Conservation (phyloP, 257 asterid species). For the Primulina eburnea region DNA sequence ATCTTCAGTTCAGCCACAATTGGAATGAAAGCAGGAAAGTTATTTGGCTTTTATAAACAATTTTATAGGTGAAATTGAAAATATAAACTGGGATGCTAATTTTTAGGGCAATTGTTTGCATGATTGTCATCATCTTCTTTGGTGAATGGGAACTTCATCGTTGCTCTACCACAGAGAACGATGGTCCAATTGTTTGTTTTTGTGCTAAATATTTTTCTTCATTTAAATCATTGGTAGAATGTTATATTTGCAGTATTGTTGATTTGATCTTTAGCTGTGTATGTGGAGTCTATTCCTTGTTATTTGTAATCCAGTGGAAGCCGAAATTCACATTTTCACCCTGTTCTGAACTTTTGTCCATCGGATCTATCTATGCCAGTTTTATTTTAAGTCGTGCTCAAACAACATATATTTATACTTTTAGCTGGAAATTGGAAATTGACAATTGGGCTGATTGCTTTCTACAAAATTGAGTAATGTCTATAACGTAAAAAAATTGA, state of each 20-base stretch:
- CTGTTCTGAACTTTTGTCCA: background rate
- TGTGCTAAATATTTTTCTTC: background rate
- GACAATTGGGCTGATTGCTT: background rate
- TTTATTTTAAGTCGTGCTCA: background rate
- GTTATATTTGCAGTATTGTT: too few relatives aligned
- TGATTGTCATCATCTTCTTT: background rate
- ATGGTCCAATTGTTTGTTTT: background rate
- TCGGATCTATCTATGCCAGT: background rate
- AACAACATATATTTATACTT: background rate
- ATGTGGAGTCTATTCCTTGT: too few relatives aligned
- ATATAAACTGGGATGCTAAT: background rate
- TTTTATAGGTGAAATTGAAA: background rate
- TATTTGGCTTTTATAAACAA: too few relatives aligned
- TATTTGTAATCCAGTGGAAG: too few relatives aligned
- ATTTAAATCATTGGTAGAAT: background rate
- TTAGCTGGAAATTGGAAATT: background rate
- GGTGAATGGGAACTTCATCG: background rate
- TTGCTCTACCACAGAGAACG: background rate
- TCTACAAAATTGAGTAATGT: too few relatives aligned
- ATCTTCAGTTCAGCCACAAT: background rate
- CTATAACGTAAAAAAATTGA: too few relatives aligned
- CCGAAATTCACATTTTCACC: background rate
- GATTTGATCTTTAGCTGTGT: too few relatives aligned
- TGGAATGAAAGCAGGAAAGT: background rate
- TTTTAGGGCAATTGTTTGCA: background rate